Percentiles rank a stretch among this genome's conserved stretches.
phyloP scores from a whole-genome alignment of 108 stramenopile genomes.

The Schizochytrium sp. region DNA sequence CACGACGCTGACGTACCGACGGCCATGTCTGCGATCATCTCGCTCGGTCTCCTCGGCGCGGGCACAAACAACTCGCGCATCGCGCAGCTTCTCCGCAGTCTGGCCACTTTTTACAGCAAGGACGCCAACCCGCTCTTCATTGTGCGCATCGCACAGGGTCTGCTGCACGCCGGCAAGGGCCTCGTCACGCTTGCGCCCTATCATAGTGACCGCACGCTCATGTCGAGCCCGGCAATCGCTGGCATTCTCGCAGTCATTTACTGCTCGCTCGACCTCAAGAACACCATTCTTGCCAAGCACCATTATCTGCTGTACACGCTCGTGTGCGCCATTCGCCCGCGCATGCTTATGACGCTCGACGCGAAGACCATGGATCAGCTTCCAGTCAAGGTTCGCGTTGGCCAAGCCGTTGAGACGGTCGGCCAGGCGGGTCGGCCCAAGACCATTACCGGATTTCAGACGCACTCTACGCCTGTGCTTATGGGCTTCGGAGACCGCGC shows the following conservation, averaged over 20 bases:
- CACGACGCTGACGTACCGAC: constrained; percentile 91
- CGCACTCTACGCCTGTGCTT: constrained; percentile 95
- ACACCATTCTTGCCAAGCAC: constrained; percentile 82
- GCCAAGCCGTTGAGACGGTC: constrained; percentile 98
- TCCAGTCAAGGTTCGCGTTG: constrained; percentile 90
- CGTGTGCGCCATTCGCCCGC: constrained; percentile 88
- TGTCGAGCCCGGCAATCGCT: constrained; percentile 74
- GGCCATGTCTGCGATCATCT: constrained; percentile 86
- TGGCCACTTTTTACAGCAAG: constrained; percentile 91
- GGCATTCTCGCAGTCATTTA: constrained; percentile 81
- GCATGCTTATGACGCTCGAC: constrained; percentile 95
- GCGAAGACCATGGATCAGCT: constrained; percentile 65
- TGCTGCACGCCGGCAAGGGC: constrained; percentile 97
- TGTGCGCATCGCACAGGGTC: constrained; percentile 94
- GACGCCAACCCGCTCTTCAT: constrained; percentile 91
- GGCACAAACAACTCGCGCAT: constrained; percentile 98
- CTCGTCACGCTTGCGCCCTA: constrained; percentile 85
- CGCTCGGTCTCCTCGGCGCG: constrained; percentile 86
- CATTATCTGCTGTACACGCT: constrained; percentile 92
- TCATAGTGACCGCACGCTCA: constrained; percentile 90
- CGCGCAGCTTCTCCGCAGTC: constrained; percentile 86
- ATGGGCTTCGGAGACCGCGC: constrained; percentile 84
- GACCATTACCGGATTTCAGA: constrained; percentile 99
- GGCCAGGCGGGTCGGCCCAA: constrained; percentile 99
- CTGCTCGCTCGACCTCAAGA: constrained; percentile 80